Base-by-base conservation (phyloP, 2,329 filamentous ascomycete genomes). In the Phaeophleospora eucalypticola region DNA sequence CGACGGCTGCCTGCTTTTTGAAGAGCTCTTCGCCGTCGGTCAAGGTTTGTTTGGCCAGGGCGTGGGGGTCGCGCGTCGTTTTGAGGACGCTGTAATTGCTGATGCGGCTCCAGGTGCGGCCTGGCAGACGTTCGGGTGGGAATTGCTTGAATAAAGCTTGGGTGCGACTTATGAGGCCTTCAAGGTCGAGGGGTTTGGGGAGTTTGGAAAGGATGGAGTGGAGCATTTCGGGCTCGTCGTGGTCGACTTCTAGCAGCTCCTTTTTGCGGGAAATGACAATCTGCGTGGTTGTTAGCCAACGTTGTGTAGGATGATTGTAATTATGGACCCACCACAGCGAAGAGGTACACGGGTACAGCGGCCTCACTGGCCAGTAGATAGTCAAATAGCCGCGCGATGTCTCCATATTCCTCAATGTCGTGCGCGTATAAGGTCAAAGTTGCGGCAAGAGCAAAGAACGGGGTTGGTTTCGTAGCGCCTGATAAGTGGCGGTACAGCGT, bases 401-500 rank as follows among this genome's bases (percentile, higher is more conserved):
- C 86, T 53, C 81, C 80, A 65, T 95, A 96, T 35, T 85, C 83
- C 67, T 93, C 84, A 51, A 98, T 89, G 65, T 97, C 91, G 69
- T 98, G 93, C 15, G 93, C 89, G 67, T 96, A 98, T 73, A 98
- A 83, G 27, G 94, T 98, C 36, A 98, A 77, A 0, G 89, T 95
- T 39, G 89, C 89, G n/a, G 88, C 83, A 4, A 98, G 76, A 3
- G 93, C 93, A 67, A 95, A 98, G 67, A 90, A 96, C 1, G 93
- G 91, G 63, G 90, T 82, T 3, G 63, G 58, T 18, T 58, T 39
- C 17, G 56, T 56, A 19, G 53, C 53, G 21, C 48, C 45, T 14
- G 53, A 58, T n/a, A 68, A 49, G 69, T 95, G 91, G 6, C 68
- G 72, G 65, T 81, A 85, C 18, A 98, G 75, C 36, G 75, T 72